phyloP scores from a whole-genome alignment of 2,329 filamentous ascomycete species.

The Scedosporium aurantiacum region DNA sequence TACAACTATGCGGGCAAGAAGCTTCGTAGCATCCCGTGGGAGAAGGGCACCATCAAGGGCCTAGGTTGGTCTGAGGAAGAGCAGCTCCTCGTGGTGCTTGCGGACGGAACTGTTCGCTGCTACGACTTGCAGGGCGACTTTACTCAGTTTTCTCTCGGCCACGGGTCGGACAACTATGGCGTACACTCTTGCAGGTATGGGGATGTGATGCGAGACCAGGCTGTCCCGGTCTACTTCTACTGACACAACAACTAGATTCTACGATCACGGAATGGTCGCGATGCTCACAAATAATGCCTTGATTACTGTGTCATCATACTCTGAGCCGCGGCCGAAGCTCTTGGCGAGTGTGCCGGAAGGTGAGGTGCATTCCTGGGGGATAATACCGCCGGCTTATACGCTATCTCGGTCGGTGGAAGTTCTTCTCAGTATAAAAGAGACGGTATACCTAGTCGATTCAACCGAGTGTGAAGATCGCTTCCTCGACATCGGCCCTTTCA shows the following conservation, averaged over 20 bases:
- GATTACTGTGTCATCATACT: slow-evolving; percentile 77
- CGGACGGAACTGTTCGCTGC: slow-evolving; percentile 82
- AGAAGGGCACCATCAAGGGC: slow-evolving; percentile 75
- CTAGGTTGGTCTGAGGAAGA: slow-evolving; percentile 97
- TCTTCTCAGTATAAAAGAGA: slow-evolving; percentile 71
- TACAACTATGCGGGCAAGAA: slow-evolving; percentile 89
- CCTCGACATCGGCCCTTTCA: slow-evolving; percentile 85
- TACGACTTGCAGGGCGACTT: slow-evolving; percentile 94
- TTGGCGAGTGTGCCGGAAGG: slow-evolving; percentile 69
- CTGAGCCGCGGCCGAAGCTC: slow-evolving; percentile 77
- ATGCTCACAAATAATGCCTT: slow-evolving; percentile 80
- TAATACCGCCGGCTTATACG: slow-evolving; percentile 80
- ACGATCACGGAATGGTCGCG: slow-evolving; percentile 84
- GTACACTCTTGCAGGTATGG: slow-evolving; percentile 65
- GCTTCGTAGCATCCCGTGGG: slow-evolving; percentile 80
- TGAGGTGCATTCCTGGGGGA: slow-evolving; percentile 74
- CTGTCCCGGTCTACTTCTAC: not conserved
- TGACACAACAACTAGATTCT: slow-evolving; percentile 46
- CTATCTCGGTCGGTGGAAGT: slow-evolving; percentile 90
- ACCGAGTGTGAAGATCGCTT: slow-evolving; percentile 85
- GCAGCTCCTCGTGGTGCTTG: slow-evolving; percentile 74
- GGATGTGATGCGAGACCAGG: not conserved
- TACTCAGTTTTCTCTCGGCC: slow-evolving; percentile 82
- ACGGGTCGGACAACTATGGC: slow-evolving; percentile 78
- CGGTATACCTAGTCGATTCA: slow-evolving; percentile 77